Base-by-base conservation (phyloP, 208 protist species). In the Leishmania gerbilli region DNA sequence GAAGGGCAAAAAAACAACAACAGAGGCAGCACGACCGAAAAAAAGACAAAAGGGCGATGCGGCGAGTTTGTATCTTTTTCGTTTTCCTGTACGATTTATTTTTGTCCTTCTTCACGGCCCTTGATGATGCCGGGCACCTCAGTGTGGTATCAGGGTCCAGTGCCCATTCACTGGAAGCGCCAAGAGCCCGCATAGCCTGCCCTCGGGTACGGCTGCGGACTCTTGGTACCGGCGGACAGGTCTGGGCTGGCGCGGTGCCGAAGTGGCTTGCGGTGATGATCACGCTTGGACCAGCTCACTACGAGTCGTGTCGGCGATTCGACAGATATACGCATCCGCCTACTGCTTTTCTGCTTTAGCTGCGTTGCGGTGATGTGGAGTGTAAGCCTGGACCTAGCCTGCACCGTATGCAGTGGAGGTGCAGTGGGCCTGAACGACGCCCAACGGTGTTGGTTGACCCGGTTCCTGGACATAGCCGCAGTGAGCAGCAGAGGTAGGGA, bases 71-170 rank as follows among this genome's bases (percentile, higher is more conserved):
- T 53, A 49, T 64, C 40, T 79, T 42, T 79, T 69, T 31, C 34
- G 60, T 71, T 74, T 75, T 77, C 81, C 81, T 84, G 75, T 84
- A 80, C 81, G 80, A 76, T 77, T 69, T 84, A 60, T 76, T 80
- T 78, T 71, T 76, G 55, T 84, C 62, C 77, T 82, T 82, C 40
- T 82, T 77, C 42, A 67, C 31, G 60, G 60, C 60, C 27, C 31
- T n/a, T 67, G 60, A 19, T 31, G 58, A 31, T 67, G n/a, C 60
- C 60, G 60, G n/a, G 11, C n/a, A 67, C 31, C 60, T 37, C 60
- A 31, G n/a, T n/a, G 31, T 40, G 60, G 9, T 67, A 67, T 37
- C 60, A 67, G n/a, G n/a, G n/a, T n/a, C 13, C n/a, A 67, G 60
- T 67, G 8, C 60, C n/a, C 60, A 67, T 21, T 40, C 60, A 4